Evolutionary conservation across 176 grass and related monocot species (phyloP).

Genomic region (sorghum (Sorghum bicolor)): Sorghum_bicolor_NCBIv3 NC_012873.2:64403501-64404000

Average conservation of each 20-base stretch:
- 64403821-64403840: slow-evolving; percentile 75
- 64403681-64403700: slow-evolving; percentile 89
- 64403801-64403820: slow-evolving; percentile 90
- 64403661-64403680: slow-evolving; percentile 89
- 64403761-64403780: slow-evolving; percentile 99
- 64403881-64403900: slow-evolving; percentile 74
- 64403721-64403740: slow-evolving; percentile 99
- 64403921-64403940: slow-evolving; percentile 92
- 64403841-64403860: slow-evolving; percentile 98
- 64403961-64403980: slow-evolving; percentile 89
- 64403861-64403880: slow-evolving; percentile 91
- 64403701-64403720: slow-evolving; percentile 96
- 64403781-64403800: slow-evolving; percentile 85
- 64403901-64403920: slow-evolving; percentile 94
- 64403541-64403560: slow-evolving; percentile 90
- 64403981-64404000: slow-evolving; percentile 81
- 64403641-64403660: slow-evolving; percentile 99
- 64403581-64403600: slow-evolving; percentile 93
- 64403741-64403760: slow-evolving; percentile 99
- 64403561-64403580: slow-evolving; percentile 91
- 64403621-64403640: slow-evolving; percentile 84
- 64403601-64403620: slow-evolving; percentile 97
- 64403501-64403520: slow-evolving; percentile 85
- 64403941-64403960: slow-evolving; percentile 98
- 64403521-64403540: slow-evolving; percentile 95